A percentile compares a stretch with the other conserved stretches of the same genome.
Conservation (phyloP, 75 land plant genomes). For the Cunninghamia lanceolata region DNA sequence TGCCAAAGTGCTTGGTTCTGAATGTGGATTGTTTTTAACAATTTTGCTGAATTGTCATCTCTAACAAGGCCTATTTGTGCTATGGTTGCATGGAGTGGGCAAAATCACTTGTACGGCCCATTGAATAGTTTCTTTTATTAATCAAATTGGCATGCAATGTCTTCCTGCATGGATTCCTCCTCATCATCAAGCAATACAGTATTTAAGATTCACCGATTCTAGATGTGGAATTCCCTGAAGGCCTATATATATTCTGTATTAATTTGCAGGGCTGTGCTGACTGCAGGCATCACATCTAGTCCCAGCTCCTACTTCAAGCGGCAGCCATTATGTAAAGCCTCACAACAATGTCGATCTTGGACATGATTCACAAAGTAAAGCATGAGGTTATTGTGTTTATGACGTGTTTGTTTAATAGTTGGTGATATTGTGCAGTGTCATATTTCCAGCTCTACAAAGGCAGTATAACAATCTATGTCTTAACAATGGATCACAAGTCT, state of each 20-base stretch:
- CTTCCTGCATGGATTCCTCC: conserved; percentile 15
- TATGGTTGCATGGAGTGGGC: conserved; percentile 22
- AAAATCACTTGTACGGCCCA: conserved; percentile 31
- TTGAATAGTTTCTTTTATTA: conserved; percentile 22
- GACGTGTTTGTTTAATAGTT: not conserved
- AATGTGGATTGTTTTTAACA: too few species aligned
- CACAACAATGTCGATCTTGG: not conserved
- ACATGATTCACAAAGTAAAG: too few species aligned
- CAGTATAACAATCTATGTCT: conserved; percentile 21
- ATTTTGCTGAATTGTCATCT: too few species aligned
- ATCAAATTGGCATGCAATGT: conserved; percentile 25
- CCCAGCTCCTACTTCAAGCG: not conserved
- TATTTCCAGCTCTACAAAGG: conserved; percentile 22
- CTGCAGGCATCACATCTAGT: not conserved
- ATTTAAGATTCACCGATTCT: not conserved
- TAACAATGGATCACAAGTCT: conserved; percentile 22
- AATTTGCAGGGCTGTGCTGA: not conserved
- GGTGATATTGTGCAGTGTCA: conserved; percentile 17
- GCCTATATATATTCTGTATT: not conserved
- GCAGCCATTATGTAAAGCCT: not conserved
- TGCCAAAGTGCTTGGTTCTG: too few species aligned
- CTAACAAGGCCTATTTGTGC: not conserved
- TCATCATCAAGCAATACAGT: not conserved
- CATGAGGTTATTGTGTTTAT: not conserved
- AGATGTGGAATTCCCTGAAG: not conserved